Percentiles rank a stretch among this genome's conserved stretches.
Evolutionary conservation across 2,329 filamentous ascomycete species (phyloP).

Genomic region (Arthrobotrys pseudoclavata): DNA sequence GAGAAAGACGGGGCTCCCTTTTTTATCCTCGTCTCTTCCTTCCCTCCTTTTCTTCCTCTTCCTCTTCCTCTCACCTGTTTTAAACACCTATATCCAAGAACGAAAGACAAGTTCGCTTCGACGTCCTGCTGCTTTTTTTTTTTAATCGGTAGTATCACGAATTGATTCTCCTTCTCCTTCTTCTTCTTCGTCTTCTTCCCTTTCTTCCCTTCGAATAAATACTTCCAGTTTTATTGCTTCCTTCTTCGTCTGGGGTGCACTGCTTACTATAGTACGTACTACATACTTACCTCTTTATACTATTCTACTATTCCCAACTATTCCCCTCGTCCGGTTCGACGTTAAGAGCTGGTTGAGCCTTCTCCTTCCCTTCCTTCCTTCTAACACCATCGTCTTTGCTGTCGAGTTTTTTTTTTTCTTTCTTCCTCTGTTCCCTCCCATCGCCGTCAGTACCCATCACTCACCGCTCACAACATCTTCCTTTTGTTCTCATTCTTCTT

Average conservation of each 20-base stretch:
- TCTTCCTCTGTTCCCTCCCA: background rate
- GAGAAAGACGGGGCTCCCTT: background rate
- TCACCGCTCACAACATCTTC: background rate
- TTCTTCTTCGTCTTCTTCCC: constrained; percentile 7
- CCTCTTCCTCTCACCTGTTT: background rate
- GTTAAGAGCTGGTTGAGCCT: background rate
- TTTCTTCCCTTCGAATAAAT: constrained; percentile 6
- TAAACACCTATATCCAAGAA: background rate
- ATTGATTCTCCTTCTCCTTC: constrained; percentile 35
- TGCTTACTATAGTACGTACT: background rate
- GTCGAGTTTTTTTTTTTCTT: constrained; percentile 13
- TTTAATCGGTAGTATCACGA: constrained; percentile 39
- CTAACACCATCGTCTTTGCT: background rate
- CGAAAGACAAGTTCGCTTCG: constrained; percentile 34
- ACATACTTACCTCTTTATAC: background rate
- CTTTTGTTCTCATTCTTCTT: background rate
- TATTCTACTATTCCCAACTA: background rate
- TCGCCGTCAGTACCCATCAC: background rate
- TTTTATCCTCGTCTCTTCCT: constrained; percentile 12
- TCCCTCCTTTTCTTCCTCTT: constrained; percentile 3
- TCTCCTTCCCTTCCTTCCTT: background rate
- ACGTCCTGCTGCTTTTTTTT: constrained; percentile 28
- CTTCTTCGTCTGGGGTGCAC: background rate
- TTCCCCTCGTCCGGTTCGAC: constrained; percentile 26
- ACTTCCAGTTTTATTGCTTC: constrained; percentile 12